Percentiles rank a stretch among this genome's conserved stretches.
Conservation (phyloP, 495 filamentous ascomycete species). For the Trichocladium uniseriatum region DNA sequence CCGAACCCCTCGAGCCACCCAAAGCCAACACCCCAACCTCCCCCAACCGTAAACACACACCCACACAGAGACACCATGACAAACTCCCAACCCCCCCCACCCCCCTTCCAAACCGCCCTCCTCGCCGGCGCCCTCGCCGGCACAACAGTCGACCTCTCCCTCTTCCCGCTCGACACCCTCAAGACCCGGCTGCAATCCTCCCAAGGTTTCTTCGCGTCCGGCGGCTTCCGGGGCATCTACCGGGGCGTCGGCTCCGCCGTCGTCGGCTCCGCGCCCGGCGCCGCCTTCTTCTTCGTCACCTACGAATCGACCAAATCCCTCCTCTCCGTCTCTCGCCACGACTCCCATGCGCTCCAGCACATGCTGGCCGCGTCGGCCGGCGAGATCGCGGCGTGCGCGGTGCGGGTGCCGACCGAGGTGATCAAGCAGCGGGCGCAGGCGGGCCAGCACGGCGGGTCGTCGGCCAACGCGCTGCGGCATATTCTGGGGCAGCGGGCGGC, state of each 20-base stretch:
- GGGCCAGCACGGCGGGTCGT: constrained; percentile 53
- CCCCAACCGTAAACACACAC: not conserved
- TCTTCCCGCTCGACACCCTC: constrained; percentile 86
- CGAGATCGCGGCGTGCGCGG: constrained; percentile 85
- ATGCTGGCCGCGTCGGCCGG: constrained; percentile 83
- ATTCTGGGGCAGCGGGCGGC: constrained; percentile 50
- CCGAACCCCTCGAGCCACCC: too few relatives aligned
- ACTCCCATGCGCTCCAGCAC: constrained; percentile 34
- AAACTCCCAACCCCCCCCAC: constrained; percentile 21
- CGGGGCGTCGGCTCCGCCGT: constrained; percentile 59
- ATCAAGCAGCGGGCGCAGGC: constrained; percentile 96
- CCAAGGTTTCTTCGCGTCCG: constrained; percentile 64
- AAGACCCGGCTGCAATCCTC: constrained; percentile 90
- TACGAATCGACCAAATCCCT: constrained; percentile 74
- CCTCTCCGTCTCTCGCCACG: constrained; percentile 21
- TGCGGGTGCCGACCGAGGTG: constrained; percentile 92
- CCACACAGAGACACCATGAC: not conserved
- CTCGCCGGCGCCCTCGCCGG: constrained; percentile 75
- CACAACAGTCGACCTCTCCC: constrained; percentile 81
- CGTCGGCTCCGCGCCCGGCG: constrained; percentile 93
- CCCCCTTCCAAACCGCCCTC: constrained; percentile 43
- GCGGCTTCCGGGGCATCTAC: constrained; percentile 67
- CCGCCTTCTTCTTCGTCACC: constrained; percentile 95
- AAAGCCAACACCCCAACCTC: not conserved
- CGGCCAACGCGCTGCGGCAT: constrained; percentile 50